Percentiles rank a stretch among this genome's conserved stretches.
These are phyloP conservation scores for Mangifera indica DNA, from an alignment of 345 rosid genomes.

Conservation along the genomic window DNA sequence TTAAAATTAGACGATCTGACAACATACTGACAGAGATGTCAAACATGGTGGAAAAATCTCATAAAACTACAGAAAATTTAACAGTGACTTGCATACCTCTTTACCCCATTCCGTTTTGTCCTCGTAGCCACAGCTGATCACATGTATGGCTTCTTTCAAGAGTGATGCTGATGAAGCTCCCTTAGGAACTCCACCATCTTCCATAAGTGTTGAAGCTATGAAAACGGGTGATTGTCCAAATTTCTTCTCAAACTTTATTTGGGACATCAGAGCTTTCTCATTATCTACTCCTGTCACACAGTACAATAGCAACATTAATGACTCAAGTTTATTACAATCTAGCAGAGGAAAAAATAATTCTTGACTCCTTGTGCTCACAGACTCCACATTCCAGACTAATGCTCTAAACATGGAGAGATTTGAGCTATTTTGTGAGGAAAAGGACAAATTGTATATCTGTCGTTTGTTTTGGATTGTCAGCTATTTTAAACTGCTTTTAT, in stretches of 20 bases:
- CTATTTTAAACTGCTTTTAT: background rate
- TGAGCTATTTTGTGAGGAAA: background rate
- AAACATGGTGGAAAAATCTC: background rate
- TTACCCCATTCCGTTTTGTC: constrained; percentile 75
- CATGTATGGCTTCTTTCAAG: constrained; percentile 73
- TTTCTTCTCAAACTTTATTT: constrained; percentile 55
- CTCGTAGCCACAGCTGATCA: constrained; percentile 70
- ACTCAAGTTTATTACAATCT: background rate
- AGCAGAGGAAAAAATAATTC: background rate
- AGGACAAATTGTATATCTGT: background rate
- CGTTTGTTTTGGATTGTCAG: background rate
- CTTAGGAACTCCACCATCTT: constrained; percentile 52
- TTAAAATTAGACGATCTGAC: background rate
- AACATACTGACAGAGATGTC: background rate
- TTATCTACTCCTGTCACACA: constrained; percentile 40
- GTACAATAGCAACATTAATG: constrained; percentile 2
- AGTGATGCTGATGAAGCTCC: constrained; percentile 53
- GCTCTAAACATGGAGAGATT: background rate
- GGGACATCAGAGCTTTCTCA: constrained; percentile 44
- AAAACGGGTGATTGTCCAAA: constrained; percentile 60
- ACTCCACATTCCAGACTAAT: background rate
- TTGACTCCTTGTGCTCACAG: background rate
- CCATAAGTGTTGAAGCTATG: constrained; percentile 46
- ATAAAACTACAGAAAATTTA: background rate
- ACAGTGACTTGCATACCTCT: constrained; percentile 38